Base-by-base conservation (phyloP, 2,329 filamentous ascomycete genomes). In the Cladosporium velox region DNA sequence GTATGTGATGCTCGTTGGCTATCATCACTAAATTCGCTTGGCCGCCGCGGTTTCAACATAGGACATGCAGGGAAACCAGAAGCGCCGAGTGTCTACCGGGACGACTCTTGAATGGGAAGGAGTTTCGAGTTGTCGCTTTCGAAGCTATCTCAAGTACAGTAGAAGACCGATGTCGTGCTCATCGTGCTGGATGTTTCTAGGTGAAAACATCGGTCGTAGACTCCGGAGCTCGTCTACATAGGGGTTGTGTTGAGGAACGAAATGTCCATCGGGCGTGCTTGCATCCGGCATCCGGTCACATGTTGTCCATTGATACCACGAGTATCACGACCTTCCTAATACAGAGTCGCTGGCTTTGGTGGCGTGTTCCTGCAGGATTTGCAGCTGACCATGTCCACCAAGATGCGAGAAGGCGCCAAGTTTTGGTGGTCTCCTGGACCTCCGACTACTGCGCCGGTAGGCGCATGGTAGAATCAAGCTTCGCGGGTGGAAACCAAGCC, bases 401-500 rank as follows among this genome's bases (percentile, higher is more conserved):
- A 47, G n/a, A 11, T 47, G n/a, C n/a, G 8, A 47, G n/a, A 21
- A 10, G n/a, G 8, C n/a, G n/a, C 41, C 41, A 5, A 47, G 10
- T 21, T 21, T 7, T 47, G 1, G 2, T 47, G 1, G 3, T 47
- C 18, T 44, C 38, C n/a, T 47, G 4, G 30, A 28, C n/a, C n/a
- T n/a, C n/a, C n/a, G n/a, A n/a, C 30, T 55, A 55, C 14, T 18
- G 26, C 34, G 34, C 34, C 34, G 35, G 57, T n/a, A 59, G 35
- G 4, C 18, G 34, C 14, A n/a, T 26, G 12, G 57, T 41, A 18
- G 24, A 24, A 41, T 30, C 18, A 18, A 59, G 35, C 12, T 59
- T 41, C 21, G 57, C 35, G 18, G 57, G 57, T 24, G 57, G 57
- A 26, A 59, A 59, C 57, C 57, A 59, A 24, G 57, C 57, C 57